phyloP scores from a whole-genome alignment of 2,329 filamentous ascomycete species.

The Cordyceps fumosorosea region DNA sequence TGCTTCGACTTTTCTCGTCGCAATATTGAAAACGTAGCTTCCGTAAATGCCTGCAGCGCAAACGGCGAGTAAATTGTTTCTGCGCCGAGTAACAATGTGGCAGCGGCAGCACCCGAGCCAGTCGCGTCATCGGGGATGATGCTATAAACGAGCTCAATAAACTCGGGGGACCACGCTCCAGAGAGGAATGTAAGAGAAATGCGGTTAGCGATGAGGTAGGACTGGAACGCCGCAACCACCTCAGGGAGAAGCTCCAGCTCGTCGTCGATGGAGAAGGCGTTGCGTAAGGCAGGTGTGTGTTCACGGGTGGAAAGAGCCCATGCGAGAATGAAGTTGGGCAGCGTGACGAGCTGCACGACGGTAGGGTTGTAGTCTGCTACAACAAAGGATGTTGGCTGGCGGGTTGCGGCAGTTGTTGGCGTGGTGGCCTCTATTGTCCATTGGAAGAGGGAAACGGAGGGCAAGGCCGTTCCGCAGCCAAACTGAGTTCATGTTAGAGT shows the following conservation, averaged over 20 bases:
- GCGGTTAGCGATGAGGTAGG: conserved; percentile 40
- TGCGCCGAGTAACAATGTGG: conserved; percentile 59
- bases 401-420: neutral
- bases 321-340: conserved; percentile 69
- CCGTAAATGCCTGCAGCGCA: conserved; percentile 61
- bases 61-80: conserved; percentile 81
- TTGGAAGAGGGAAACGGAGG: conserved; percentile 64
- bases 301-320: conserved; percentile 50
- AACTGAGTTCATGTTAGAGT: conserved; percentile 41
- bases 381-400: conserved; percentile 47
- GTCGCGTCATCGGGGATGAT: conserved; percentile 13
- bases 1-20: conserved; percentile 33
- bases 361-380: conserved; percentile 75
- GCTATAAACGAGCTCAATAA: conserved; percentile 52
- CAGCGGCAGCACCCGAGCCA: conserved; percentile 3
- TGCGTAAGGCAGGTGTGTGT: conserved; percentile 31
- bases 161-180: conserved; percentile 64
- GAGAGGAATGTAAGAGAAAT: conserved; percentile 63
- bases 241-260: conserved; percentile 59
- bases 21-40: conserved; percentile 57
- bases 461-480: conserved; percentile 72
- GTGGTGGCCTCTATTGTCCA: conserved; percentile 34
- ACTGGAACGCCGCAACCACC: conserved; percentile 52
- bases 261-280: conserved; percentile 44
- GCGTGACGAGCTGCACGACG: conserved; percentile 69